A percentile compares a stretch with the other conserved stretches of the same genome.
Conservation (phyloP, 805 yeast species). For the Ogataea polymorpha region DNA sequence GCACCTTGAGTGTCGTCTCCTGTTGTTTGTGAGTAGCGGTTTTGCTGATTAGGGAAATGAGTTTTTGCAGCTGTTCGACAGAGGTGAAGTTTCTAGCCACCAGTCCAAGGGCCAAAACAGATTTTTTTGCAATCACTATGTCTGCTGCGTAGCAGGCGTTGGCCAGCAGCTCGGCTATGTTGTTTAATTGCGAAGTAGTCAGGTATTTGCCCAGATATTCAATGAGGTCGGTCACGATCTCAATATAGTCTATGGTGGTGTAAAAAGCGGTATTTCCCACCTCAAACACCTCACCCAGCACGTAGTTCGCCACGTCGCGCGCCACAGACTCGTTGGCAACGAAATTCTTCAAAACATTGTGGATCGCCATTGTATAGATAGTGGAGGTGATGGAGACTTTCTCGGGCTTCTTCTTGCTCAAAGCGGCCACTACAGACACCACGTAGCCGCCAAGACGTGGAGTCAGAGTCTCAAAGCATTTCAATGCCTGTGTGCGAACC, state of each 20-base stretch:
- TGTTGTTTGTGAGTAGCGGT: constrained; percentile 8
- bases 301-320: constrained; percentile 31
- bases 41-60: constrained; percentile 10
- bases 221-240: constrained; percentile 55
- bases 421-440: constrained; percentile 29
- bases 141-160: constrained; percentile 37
- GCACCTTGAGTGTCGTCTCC: constrained; percentile 17
- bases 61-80: constrained; percentile 18
- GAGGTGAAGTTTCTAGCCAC: constrained; percentile 29
- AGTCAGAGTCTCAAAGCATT: constrained; percentile 41
- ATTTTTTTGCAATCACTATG: constrained; percentile 44
- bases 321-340: constrained; percentile 21
- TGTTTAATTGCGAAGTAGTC: constrained; percentile 19
- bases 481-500: constrained; percentile 72
- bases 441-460: constrained; percentile 35
- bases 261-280: constrained; percentile 24
- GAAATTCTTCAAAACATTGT: constrained; percentile 38
- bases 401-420: constrained; percentile 25
- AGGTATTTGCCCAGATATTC: constrained; percentile 39
- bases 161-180: constrained; percentile 31
- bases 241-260: constrained; percentile 53
- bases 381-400: constrained; percentile 41
- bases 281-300: constrained; percentile 35
- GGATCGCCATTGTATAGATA: constrained; percentile 51
- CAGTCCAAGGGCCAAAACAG: constrained; percentile 39